Evolutionary conservation across 2,329 filamentous ascomycete species (phyloP).

Genomic region (Fusarium camptoceras): DNA sequence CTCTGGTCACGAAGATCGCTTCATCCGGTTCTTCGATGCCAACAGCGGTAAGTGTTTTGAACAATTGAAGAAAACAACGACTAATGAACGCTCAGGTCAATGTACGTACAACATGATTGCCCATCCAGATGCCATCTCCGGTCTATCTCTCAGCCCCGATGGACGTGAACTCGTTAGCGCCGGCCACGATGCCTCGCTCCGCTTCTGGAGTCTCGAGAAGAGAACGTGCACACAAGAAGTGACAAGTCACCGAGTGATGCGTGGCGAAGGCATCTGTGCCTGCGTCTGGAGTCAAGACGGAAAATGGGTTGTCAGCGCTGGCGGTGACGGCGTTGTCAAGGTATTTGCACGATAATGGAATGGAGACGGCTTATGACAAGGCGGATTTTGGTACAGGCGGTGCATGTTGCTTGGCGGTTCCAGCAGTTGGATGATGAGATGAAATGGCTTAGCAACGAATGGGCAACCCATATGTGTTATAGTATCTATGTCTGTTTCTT

Average conservation of each 20-base stretch:
- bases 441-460: slow-evolving; percentile 25
- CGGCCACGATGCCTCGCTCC: slow-evolving; percentile 92
- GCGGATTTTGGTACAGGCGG: slow-evolving; percentile 10
- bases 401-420: slow-evolving; percentile 32
- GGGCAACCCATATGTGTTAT: slow-evolving; percentile 27
- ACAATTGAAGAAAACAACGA: not conserved
- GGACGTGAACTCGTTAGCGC: slow-evolving; percentile 94
- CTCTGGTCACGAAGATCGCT: slow-evolving; percentile 95
- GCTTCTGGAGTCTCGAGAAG: slow-evolving; percentile 98
- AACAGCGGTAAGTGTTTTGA: slow-evolving; percentile 87
- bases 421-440: slow-evolving; percentile 30
- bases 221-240: slow-evolving; percentile 95
- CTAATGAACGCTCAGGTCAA: slow-evolving; percentile 74
- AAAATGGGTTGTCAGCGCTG: slow-evolving; percentile 92
- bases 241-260: slow-evolving; percentile 91
- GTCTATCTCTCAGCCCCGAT: slow-evolving; percentile 90
- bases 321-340: slow-evolving; percentile 95
- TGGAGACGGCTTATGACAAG: slow-evolving; percentile 22
- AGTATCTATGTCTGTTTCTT: slow-evolving; percentile 29
- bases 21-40: slow-evolving; percentile 96
- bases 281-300: slow-evolving; percentile 97
- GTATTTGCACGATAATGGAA: slow-evolving; percentile 71
- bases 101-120: slow-evolving; percentile 99
- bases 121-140: slow-evolving; percentile 92
- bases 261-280: slow-evolving; percentile 92